Evolutionary conservation across 2,329 filamentous ascomycete genomes (phyloP).

Genomic region (Ustilaginoidea virens): DNA sequence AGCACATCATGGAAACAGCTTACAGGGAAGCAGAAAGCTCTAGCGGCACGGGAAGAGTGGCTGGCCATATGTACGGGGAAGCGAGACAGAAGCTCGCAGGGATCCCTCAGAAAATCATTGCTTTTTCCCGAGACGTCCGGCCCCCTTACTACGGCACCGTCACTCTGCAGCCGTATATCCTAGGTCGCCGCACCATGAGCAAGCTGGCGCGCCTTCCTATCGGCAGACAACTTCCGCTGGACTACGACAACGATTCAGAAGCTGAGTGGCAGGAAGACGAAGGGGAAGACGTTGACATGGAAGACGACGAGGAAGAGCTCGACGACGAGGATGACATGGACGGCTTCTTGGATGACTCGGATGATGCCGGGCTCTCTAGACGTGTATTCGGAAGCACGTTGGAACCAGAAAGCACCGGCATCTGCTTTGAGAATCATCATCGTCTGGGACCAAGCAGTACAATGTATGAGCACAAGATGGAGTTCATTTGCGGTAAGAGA

Average conservation of each 20-base stretch:
- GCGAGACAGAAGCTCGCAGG: slow-evolving; percentile 27
- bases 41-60: slow-evolving; percentile 20
- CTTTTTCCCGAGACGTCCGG: slow-evolving; percentile 49
- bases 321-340: slow-evolving; percentile 78
- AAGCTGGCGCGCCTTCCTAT: slow-evolving; percentile 39
- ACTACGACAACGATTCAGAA: slow-evolving; percentile 79
- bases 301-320: slow-evolving; percentile 52
- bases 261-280: slow-evolving; percentile 70
- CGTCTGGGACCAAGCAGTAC: slow-evolving; percentile 31
- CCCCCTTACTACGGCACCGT: slow-evolving; percentile 60
- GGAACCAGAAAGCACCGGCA: slow-evolving; percentile 60
- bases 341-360: slow-evolving; percentile 77
- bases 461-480: slow-evolving; percentile 51
- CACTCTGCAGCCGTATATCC: slow-evolving; percentile 39
- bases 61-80: slow-evolving; percentile 16
- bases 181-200: slow-evolving; percentile 28
- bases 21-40: slow-evolving; percentile 29
- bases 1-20: slow-evolving; percentile 42
- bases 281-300: slow-evolving; percentile 53
- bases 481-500: slow-evolving; percentile 52
- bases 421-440: slow-evolving; percentile 62
- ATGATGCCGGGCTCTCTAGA: slow-evolving; percentile 44
- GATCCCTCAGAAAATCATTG: slow-evolving; percentile 48
- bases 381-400: slow-evolving; percentile 52
- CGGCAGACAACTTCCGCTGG: slow-evolving; percentile 41